phyloP scores from a whole-genome alignment of 805 yeast species.

The Wickerhamomyces tratensis region DNA sequence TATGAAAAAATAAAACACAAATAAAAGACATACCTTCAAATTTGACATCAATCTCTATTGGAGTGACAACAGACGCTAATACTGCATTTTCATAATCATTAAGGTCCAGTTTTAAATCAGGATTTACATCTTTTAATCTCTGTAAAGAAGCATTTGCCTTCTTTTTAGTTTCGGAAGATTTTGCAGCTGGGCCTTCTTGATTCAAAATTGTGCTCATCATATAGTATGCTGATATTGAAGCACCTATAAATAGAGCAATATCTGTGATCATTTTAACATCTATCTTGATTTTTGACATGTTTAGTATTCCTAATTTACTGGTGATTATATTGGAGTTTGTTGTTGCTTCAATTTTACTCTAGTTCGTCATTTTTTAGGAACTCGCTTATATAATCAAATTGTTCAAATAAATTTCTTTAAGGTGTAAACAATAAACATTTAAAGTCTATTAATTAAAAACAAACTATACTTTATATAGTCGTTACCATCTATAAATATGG shows the following conservation, averaged over 20 bases:
- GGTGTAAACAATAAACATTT: too few relatives aligned
- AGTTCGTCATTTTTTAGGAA: too few relatives aligned
- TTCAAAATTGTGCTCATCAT: conserved; percentile 35
- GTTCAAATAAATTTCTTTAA: too few relatives aligned
- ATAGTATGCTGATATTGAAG: conserved; percentile 64
- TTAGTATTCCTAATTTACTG: not conserved
- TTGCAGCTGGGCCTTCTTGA: conserved; percentile 34
- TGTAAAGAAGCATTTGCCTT: conserved; percentile 49
- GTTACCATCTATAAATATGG: too few relatives aligned
- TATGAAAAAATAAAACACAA: not conserved
- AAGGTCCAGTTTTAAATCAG: conserved; percentile 43
- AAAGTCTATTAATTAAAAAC: too few relatives aligned
- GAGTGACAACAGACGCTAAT: conserved; percentile 69
- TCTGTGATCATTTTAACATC: conserved; percentile 34
- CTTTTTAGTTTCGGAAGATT: conserved; percentile 50
- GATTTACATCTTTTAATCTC: conserved; percentile 48
- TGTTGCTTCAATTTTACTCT: too few relatives aligned
- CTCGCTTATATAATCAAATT: too few relatives aligned
- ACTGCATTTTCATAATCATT: conserved; percentile 73
- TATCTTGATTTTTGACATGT: conserved; percentile 22
- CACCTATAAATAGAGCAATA: conserved; percentile 42
- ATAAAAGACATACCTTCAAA: conserved; percentile 35
- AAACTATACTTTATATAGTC: too few relatives aligned
- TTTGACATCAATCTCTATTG: conserved; percentile 68
- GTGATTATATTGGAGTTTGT: too few relatives aligned